phyloP scores from a whole-genome alignment of 495 filamentous ascomycete species.

The Cudoniella acicularis region DNA sequence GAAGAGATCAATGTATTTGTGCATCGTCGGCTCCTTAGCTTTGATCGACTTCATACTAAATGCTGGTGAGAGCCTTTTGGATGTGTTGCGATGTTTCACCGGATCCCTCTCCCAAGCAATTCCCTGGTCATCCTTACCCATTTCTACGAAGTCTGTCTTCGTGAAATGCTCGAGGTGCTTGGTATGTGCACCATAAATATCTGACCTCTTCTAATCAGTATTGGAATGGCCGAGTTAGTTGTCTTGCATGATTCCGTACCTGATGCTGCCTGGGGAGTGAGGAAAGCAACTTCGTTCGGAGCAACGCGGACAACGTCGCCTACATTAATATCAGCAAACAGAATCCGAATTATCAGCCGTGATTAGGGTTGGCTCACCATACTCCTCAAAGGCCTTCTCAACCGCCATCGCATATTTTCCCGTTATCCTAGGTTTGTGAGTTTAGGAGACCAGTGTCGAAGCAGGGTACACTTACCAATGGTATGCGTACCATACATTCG shows the following conservation, averaged over 20 bases:
- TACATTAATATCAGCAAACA: background rate
- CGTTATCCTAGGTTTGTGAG: slow-evolving; percentile 9
- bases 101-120: background rate
- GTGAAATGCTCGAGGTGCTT: background rate
- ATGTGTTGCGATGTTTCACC: background rate
- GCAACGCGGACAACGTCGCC: slow-evolving; percentile 33
- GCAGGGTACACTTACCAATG: slow-evolving; percentile 16
- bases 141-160: background rate
- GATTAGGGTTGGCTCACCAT: slow-evolving; percentile 4
- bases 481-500: slow-evolving; percentile 23
- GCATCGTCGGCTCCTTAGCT: background rate
- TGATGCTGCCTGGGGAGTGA: slow-evolving; percentile 20
- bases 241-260: slow-evolving; percentile 1
- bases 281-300: slow-evolving; percentile 35
- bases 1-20: background rate
- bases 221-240: background rate
- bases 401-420: slow-evolving; percentile 22
- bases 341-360: background rate
- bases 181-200: background rate
- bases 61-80: background rate
- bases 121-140: background rate
- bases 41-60: background rate
- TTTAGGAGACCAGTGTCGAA: background rate
- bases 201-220: background rate
- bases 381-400: slow-evolving; percentile 16